Percentiles rank a stretch among this genome's conserved stretches.
Evolutionary conservation across 1,139 yeast species (phyloP).

Genomic region (Debaryomycetaceae sp.): DNA sequence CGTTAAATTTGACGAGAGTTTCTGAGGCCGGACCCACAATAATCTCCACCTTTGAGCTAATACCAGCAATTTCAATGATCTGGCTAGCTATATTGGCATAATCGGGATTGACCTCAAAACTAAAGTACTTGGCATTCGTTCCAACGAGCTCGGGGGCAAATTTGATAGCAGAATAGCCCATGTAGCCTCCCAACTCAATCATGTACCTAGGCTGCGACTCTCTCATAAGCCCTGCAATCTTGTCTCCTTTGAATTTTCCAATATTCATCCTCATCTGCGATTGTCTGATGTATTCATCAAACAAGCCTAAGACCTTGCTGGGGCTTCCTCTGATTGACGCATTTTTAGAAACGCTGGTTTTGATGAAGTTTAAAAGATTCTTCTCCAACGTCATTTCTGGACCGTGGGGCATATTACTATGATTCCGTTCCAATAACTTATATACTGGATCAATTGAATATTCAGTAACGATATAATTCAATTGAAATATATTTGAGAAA

Average conservation of each 20-base stretch:
- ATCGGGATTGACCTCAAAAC: slow-evolving; percentile 34
- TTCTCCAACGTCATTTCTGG: slow-evolving; percentile 10
- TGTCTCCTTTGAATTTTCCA: slow-evolving; percentile 33
- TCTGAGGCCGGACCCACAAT: slow-evolving; percentile 35
- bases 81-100: slow-evolving; percentile 32
- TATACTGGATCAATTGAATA: no score
- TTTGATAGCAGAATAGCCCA: slow-evolving; percentile 43
- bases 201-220: slow-evolving; percentile 27
- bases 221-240: slow-evolving; percentile 23
- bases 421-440: no score
- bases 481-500: no score
- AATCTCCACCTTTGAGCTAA: slow-evolving; percentile 28
- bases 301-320: slow-evolving; percentile 24
- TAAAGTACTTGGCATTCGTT: slow-evolving; percentile 28
- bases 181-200: slow-evolving; percentile 43
- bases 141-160: slow-evolving; percentile 27
- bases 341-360: slow-evolving; percentile 12
- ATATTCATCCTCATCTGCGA: slow-evolving; percentile 24
- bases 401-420: neutral
- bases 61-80: slow-evolving; percentile 36
- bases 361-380: slow-evolving; percentile 11
- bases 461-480: no score
- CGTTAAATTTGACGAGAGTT: slow-evolving; percentile 24
- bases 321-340: slow-evolving; percentile 25
- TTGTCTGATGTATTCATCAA: slow-evolving; percentile 23